Evolutionary conservation across 2,329 filamentous ascomycete genomes (phyloP), one percentile per base, ranked within the genome.

Genomic region (Samsoniella hepiali): DNA sequence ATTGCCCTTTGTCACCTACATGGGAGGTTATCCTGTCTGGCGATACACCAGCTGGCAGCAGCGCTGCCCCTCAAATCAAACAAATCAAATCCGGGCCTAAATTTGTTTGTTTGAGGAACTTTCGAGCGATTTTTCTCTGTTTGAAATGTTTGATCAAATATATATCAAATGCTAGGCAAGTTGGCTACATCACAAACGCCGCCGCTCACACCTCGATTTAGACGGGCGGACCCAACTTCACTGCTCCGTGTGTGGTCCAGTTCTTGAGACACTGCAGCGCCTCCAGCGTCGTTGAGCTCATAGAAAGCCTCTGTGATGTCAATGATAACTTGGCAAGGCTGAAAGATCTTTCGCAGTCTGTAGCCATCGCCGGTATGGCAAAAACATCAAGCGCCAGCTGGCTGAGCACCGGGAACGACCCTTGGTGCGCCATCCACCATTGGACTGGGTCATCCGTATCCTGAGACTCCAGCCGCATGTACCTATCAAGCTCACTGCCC

Each of bases 31-130:
- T n/a, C n/a, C n/a, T n/a, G n/a, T n/a, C n/a, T n/a, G n/a, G n/a
- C n/a, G n/a, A n/a, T n/a, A n/a, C n/a, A n/a, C n/a, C n/a, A n/a
- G n/a, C n/a, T n/a, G n/a, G n/a, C n/a, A n/a, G n/a, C n/a, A 63
- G 62, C 34, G 55, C 62, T 60, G 32, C 63, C 42, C 63, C n/a
- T 49, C 50, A 62, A 64, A 62, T 62, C 58, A 62, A 64, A 62
- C 47, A 54, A 62, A 61, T 61, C 63, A 64, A 61, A 64, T 61
- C 29, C 17, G 53, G 63, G 32, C 22, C 57, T 40, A 62, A 17
- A 58, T 62, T 62, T 64, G 53, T 58, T 64, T 64, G 27, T 58
- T 64, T 61, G 45, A 45, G 27, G 49, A 29, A 62, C 62, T 61
- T 62, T 50, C 38, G 42, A 64, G 63, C 49, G 15, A 64, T 17